A percentile compares a stretch with the other conserved stretches of the same genome.
Conservation (phyloP, 495 filamentous ascomycete genomes). For the Xylaria sp. region DNA sequence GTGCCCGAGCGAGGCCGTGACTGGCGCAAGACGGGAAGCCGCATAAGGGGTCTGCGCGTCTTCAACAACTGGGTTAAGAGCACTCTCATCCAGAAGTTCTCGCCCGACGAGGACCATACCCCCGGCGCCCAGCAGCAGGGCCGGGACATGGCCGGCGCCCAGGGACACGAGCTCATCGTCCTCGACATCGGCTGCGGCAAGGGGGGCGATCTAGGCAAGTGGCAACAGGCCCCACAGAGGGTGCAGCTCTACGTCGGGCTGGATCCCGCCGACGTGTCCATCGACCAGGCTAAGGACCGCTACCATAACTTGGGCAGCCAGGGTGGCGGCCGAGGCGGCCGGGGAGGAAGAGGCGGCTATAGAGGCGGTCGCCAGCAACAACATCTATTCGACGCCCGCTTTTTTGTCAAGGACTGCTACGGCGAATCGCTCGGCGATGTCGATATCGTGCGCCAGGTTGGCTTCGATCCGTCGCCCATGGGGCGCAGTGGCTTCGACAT, state of each 20-base stretch:
- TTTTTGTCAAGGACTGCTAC: conserved; percentile 89
- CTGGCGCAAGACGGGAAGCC: conserved; percentile 91
- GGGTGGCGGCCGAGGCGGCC: conserved; percentile 64
- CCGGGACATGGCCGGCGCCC: conserved; percentile 46
- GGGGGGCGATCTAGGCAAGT: conserved; percentile 93
- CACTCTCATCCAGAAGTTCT: conserved; percentile 95
- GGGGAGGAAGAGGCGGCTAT: conserved; percentile 48
- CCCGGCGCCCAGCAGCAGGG: conserved; percentile 62
- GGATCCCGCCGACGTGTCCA: conserved; percentile 89
- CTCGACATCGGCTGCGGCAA: conserved; percentile 97
- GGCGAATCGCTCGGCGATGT: conserved; percentile 79
- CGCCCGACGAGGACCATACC: conserved; percentile 74
- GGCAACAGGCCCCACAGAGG: conserved; percentile 85
- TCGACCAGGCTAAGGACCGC: conserved; percentile 85
- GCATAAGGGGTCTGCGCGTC: conserved; percentile 90
- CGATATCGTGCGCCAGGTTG: conserved; percentile 78
- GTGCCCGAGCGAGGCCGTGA: conserved; percentile 90
- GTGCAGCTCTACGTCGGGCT: conserved; percentile 91
- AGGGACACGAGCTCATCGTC: conserved; percentile 70
- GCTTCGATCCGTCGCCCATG: conserved; percentile 73
- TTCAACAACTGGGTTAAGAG: conserved; percentile 99
- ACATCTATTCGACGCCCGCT: conserved; percentile 79
- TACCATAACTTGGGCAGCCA: conserved; percentile 72
- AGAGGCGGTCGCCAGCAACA: conserved; percentile 53
- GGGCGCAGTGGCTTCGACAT: conserved; percentile 86